Percentiles rank a stretch among this genome's conserved stretches.
Conservation (phyloP, 805 yeast genomes). For the Suhomyces pyralidae region DNA sequence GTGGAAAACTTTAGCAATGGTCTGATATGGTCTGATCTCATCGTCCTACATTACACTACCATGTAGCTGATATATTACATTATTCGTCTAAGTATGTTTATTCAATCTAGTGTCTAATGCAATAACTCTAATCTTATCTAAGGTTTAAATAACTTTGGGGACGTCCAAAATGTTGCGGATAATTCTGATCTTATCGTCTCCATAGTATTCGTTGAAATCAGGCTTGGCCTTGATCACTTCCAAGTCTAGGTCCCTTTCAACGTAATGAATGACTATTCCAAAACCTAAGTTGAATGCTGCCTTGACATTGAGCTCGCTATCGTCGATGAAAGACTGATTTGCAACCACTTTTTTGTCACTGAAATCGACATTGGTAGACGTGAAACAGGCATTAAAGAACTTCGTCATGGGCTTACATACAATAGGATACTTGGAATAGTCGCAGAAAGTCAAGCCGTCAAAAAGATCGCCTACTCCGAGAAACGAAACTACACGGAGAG, state of each 20-base stretch:
- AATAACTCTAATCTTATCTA: not conserved
- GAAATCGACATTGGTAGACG: slow-evolving; percentile 54
- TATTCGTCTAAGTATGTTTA: not conserved
- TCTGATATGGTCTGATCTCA: not conserved
- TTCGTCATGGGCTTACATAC: slow-evolving; percentile 85
- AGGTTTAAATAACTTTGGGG: not conserved
- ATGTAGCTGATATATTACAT: not conserved
- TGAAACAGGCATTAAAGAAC: slow-evolving; percentile 64
- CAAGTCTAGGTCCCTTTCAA: slow-evolving; percentile 64
- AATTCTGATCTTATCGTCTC: slow-evolving; percentile 42
- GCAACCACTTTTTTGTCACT: slow-evolving; percentile 31
- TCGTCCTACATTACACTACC: no score
- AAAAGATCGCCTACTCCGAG: slow-evolving; percentile 89
- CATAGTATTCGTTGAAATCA: slow-evolving; percentile 36
- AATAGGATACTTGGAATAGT: slow-evolving; percentile 67
- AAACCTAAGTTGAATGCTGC: slow-evolving; percentile 75
- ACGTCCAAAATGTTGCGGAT: slow-evolving; percentile 58
- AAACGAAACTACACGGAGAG: slow-evolving; percentile 69
- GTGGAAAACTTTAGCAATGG: not conserved
- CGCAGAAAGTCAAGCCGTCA: slow-evolving; percentile 93
- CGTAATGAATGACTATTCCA: slow-evolving; percentile 65
- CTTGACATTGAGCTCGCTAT: slow-evolving; percentile 71
- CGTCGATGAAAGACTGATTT: slow-evolving; percentile 77
- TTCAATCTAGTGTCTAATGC: not conserved
- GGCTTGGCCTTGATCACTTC: slow-evolving; percentile 25